phyloP scores from a whole-genome alignment of 495 filamentous ascomycete genomes.

The Tirmania nivea region DNA sequence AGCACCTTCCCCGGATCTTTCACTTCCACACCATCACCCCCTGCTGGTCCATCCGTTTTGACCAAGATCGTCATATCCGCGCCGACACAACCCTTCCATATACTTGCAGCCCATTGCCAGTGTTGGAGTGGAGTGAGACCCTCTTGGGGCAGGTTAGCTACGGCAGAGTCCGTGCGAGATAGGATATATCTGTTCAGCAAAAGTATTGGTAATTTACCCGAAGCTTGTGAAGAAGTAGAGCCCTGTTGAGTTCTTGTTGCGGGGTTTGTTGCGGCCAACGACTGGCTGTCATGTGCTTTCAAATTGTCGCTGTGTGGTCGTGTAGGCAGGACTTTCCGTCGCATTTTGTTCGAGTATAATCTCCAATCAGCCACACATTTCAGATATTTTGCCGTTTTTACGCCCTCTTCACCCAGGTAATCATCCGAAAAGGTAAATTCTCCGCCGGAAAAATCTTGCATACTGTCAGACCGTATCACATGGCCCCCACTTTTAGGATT shows the following conservation, averaged over 20 bases:
- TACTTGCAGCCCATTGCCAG: conserved; percentile 94
- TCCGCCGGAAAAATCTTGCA: not conserved
- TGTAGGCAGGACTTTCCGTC: conserved; percentile 4
- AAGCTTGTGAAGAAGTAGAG: conserved; percentile 20
- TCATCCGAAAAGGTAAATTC: not conserved
- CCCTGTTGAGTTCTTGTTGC: not conserved
- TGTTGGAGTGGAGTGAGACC: conserved; percentile 70
- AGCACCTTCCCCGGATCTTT: conserved; percentile 13
- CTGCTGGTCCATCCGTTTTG: conserved; percentile 11
- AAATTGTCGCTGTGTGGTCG: not conserved
- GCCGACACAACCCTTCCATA: conserved; percentile 74
- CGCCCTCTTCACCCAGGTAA: not conserved
- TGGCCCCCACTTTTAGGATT: not conserved
- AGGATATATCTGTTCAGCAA: conserved; percentile 29
- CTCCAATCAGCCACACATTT: conserved; percentile 13
- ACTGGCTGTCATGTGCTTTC: not conserved
- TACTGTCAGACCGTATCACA: not conserved
- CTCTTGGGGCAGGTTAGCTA: conserved; percentile 44
- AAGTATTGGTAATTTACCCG: conserved; percentile 26
- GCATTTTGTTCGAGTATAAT: conserved; percentile 10
- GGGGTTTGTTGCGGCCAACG: not conserved
- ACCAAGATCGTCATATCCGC: conserved; percentile 71
- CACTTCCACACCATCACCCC: conserved; percentile 10
- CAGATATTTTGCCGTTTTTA: conserved; percentile 8
- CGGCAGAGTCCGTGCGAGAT: conserved; percentile 50